Conservation (phyloP, 352 stramenopile species). For the Phytopythium ostracodes region DNA sequence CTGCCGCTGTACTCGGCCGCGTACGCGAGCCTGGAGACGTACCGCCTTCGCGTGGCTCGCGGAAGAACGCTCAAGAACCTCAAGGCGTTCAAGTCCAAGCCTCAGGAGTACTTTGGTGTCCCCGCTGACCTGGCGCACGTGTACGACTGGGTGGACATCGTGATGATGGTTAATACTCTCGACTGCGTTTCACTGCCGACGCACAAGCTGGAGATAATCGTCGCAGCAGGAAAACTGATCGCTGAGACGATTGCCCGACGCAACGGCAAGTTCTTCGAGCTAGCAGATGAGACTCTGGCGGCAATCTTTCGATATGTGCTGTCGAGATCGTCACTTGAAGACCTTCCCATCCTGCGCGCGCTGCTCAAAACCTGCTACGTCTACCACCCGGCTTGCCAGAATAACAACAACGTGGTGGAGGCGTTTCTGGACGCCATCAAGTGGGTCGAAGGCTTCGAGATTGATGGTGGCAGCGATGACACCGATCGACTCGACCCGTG, state of each 20-base stretch:
- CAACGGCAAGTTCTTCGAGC: conserved; percentile 53
- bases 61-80: conserved; percentile 38
- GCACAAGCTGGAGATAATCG: conserved; percentile 80
- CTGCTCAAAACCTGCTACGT: conserved; percentile 61
- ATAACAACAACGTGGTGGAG: conserved; percentile 47
- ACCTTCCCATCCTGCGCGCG: conserved; percentile 42
- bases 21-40: conserved; percentile 55
- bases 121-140: conserved; percentile 50
- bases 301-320: conserved; percentile 69
- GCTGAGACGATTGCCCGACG: conserved; percentile 41
- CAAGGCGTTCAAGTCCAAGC: conserved; percentile 55
- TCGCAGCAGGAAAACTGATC: conserved; percentile 50
- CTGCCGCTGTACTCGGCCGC: conserved; percentile 44
- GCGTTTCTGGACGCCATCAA: conserved; percentile 76
- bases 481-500: conserved; percentile 37
- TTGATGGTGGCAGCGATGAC: conserved; percentile 12
- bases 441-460: conserved; percentile 69
- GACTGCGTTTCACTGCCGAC: conserved; percentile 77
- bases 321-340: conserved; percentile 53
- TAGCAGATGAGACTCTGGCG: conserved; percentile 55
- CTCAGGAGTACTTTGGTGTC: conserved; percentile 60
- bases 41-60: conserved; percentile 29
- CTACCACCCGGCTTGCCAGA: conserved; percentile 68
- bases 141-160: conserved; percentile 53
- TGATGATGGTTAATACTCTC: conserved; percentile 53